A percentile compares a stretch with the other conserved stretches of the same genome.
Evolutionary conservation across 2,329 filamentous ascomycete genomes (phyloP).

Genomic region (Ophiostoma angusticollis): DNA sequence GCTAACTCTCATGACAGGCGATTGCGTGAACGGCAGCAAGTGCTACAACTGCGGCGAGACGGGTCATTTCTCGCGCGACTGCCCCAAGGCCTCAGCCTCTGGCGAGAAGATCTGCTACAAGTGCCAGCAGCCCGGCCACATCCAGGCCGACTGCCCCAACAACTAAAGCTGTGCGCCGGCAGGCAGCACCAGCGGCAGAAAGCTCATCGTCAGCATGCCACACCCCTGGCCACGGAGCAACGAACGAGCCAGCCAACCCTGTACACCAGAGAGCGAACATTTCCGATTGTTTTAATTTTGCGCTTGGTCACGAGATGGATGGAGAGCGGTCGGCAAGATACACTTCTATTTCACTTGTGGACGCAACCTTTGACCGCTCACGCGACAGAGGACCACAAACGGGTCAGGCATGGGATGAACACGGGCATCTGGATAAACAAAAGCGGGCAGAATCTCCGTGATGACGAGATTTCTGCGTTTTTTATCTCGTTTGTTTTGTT

Average conservation of each 20-base stretch:
- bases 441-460: constrained; percentile 12
- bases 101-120: constrained; percentile 98
- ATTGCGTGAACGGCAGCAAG: constrained; percentile 98
- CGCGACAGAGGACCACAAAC: constrained; percentile 16
- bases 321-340: constrained; percentile 18
- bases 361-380: constrained; percentile 14
- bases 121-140: constrained; percentile 72
- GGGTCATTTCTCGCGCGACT: constrained; percentile 90
- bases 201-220: constrained; percentile 10
- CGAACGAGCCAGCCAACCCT: constrained; percentile 10
- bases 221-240: constrained; percentile 9
- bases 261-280: constrained; percentile 7
- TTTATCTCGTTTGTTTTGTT: constrained; percentile 11
- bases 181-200: constrained; percentile 7
- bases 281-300: constrained; percentile 7
- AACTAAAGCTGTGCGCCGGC: constrained; percentile 32
- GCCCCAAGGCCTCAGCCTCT: constrained; percentile 76
- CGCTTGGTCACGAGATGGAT: constrained; percentile 11
- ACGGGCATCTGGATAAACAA: constrained; percentile 21
- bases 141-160: constrained; percentile 89
- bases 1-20: constrained; percentile 32
- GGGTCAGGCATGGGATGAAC: constrained; percentile 19
- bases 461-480: constrained; percentile 9
- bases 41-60: constrained; percentile 98
- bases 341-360: constrained; percentile 20